Evolutionary conservation across 192 early-diverging fungal genomes (phyloP), one percentile per base, ranked within the genome.

Genomic region (Helicostylum pulchrum): DNA sequence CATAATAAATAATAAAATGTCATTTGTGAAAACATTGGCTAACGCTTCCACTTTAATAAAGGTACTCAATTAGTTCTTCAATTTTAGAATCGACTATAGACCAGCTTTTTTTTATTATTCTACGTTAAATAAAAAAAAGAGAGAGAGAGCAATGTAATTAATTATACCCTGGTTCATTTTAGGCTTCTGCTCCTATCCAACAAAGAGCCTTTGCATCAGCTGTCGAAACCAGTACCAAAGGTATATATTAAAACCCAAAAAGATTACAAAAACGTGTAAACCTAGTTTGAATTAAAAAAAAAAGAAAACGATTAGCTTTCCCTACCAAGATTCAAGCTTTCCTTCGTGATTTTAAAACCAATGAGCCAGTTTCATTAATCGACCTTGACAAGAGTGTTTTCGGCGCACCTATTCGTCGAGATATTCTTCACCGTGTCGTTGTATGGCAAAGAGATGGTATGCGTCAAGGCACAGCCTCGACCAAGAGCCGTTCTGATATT

Each of bases 351-450:
- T 94, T 92, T 70, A 74, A 83, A 45, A 87, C 90, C 26, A 87
- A 86, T 61, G 73, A 80, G 20, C 88, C 88, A 17, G 48, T 91
- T 34, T 87, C 85, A 48, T 82, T 97, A 60, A 74, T 92, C 12
- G 74, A 89, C 21, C 78, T 96, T 2, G 74, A 87, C 60, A 80
- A 83, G 36, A 76, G 78, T 21, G 88, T 95, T 26, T 96, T 94
- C 78, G 90, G 83, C 12, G 77, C 81, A 7, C 83, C 87, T 10
- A 72, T 91, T 14, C 84, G 95, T 48, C 70, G 77, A 46, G 96
- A 99, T 64, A 80, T 99, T 26, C 65, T 99, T 19, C 86, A 92
- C 62, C 83, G 92, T 52, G 91, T 85, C 8, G 85, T 96, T 30
- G 85, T 87, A 36, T 99, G 94, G 84, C 93, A 97, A 75, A 74